These are phyloP conservation scores for Cyberlindnera subsufficiens DNA, from an alignment of 805 yeast species.

Conservation along the genomic window DNA sequence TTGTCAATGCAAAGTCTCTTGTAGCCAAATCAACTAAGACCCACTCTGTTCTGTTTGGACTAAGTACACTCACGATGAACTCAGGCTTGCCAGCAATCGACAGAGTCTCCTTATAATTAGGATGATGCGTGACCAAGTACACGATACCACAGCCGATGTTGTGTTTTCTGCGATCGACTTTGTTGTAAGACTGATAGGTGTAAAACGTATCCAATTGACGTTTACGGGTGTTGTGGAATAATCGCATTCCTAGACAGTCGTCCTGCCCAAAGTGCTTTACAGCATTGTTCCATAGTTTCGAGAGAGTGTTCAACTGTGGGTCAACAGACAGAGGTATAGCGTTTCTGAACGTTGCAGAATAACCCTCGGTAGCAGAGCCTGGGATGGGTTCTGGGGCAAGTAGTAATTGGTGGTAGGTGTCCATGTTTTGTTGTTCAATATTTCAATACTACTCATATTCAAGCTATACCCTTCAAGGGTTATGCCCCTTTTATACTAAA, in stretches of 20 bases:
- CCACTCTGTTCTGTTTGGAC: constrained; percentile 61
- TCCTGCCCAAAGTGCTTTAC: constrained; percentile 22
- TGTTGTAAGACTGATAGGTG: constrained; percentile 23
- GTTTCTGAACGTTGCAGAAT: constrained; percentile 40
- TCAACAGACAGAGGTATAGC: constrained; percentile 15
- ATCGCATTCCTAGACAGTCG: constrained; percentile 34
- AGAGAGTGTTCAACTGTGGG: constrained; percentile 31
- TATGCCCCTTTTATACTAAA: too few species aligned
- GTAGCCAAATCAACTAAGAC: constrained; percentile 60
- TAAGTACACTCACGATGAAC: constrained; percentile 48
- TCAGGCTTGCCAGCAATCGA: constrained; percentile 20
- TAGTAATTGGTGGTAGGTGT: background rate
- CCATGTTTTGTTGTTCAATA: background rate
- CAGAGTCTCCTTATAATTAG: constrained; percentile 4
- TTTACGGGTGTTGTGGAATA: constrained; percentile 17
- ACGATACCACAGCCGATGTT: constrained; percentile 37
- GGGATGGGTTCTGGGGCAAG: constrained; percentile 23
- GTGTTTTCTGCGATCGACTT: constrained; percentile 28
- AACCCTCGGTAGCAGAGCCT: constrained; percentile 34
- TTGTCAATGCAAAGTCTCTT: constrained; percentile 42
- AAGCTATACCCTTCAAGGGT: too few species aligned
- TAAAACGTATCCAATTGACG: constrained; percentile 18
- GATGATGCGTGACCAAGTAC: constrained; percentile 18
- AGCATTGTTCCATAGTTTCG: constrained; percentile 32
- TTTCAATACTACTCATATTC: too few species aligned